Base-by-base conservation (phyloP, 306 rosid species). In the Myrica gale region DNA sequence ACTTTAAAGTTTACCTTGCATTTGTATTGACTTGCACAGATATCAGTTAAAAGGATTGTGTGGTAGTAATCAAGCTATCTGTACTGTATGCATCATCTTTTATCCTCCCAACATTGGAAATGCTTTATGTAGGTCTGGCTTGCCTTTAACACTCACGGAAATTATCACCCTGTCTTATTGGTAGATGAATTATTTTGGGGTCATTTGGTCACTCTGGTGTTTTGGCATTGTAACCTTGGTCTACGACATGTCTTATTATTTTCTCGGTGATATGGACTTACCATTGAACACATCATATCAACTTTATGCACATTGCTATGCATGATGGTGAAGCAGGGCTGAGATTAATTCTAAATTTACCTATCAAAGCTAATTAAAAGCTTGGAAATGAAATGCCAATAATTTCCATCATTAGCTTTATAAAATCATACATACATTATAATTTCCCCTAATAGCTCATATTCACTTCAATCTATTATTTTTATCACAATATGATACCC, bases 401-500 rank as follows among this genome's bases (percentile, higher is more conserved):
- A 20, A 26, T 51, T 53, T 74, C 11, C 39, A 51, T 44, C 62
- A 50, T 42, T 63, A 50, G 46, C 58, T 57, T 4, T 20, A 16
- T 54, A 39, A 8, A 76, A 65, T 58, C 60, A 65, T 51, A 74
- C 9, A 16, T 74, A 71, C 55, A 75, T 10, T 17, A n/a, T 11
- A 26, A 26, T 26, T 26, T 26, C 32, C 32, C 32, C 32, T 26
- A 26, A 26, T 26, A 2, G 32, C 32, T 26, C 32, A 26, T 26
- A 26, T 26, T 26, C 32, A 26, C 2, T 26, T 26, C 32, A 26
- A 26, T 26, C 32, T 26, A 26, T 26, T 26, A 26, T 26, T 26
- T 26, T 26, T 26, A 26, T 26, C 32, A 26, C 32, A 26, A 26
- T 26, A 26, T 1, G 32, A 26, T 26, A 26, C 32, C 2, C 32